Conservation (phyloP, 2,329 filamentous ascomycete genomes). For the Seiridium cupressi region DNA sequence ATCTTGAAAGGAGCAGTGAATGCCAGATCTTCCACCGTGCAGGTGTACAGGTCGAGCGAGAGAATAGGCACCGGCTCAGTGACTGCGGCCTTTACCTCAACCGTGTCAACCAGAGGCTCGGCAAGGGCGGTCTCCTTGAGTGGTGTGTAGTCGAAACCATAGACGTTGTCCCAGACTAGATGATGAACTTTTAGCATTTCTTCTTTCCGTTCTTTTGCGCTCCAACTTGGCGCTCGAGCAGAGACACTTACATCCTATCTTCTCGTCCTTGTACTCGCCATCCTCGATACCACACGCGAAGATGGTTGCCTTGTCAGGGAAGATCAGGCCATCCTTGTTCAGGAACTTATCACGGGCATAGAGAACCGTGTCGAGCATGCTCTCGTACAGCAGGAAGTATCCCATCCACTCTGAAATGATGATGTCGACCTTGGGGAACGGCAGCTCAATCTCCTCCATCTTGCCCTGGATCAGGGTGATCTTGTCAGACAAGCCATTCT, state of each 20-base stretch:
- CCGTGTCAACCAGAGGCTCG: conserved; percentile 95
- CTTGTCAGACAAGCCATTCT: conserved; percentile 90
- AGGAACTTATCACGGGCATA: conserved; percentile 95
- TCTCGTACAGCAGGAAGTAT: conserved; percentile 98
- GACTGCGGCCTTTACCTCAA: conserved; percentile 95
- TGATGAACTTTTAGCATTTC: background rate
- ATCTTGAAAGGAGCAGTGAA: conserved; percentile 81
- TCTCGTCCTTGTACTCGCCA: conserved; percentile 99
- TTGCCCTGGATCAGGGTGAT: conserved; percentile 98
- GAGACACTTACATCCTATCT: conserved; percentile 84
- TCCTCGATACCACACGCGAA: conserved; percentile 97
- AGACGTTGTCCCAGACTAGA: conserved; percentile 98
- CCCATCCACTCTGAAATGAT: conserved; percentile 99
- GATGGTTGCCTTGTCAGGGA: conserved; percentile 98
- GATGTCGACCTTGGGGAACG: conserved; percentile 95
- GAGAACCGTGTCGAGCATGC: conserved; percentile 97
- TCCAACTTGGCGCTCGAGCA: too few relatives aligned
- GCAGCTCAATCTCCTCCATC: conserved; percentile 97
- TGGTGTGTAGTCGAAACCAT: conserved; percentile 94
- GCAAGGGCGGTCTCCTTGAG: conserved; percentile 91
- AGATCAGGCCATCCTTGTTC: conserved; percentile 83
- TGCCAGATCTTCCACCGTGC: conserved; percentile 77
- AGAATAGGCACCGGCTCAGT: conserved; percentile 86
- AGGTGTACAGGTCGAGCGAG: conserved; percentile 90
- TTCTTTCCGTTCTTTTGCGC: too few relatives aligned